Evolutionary conservation across 306 rosid species (phyloP).

Genomic region (Vachellia collinsii): DNA sequence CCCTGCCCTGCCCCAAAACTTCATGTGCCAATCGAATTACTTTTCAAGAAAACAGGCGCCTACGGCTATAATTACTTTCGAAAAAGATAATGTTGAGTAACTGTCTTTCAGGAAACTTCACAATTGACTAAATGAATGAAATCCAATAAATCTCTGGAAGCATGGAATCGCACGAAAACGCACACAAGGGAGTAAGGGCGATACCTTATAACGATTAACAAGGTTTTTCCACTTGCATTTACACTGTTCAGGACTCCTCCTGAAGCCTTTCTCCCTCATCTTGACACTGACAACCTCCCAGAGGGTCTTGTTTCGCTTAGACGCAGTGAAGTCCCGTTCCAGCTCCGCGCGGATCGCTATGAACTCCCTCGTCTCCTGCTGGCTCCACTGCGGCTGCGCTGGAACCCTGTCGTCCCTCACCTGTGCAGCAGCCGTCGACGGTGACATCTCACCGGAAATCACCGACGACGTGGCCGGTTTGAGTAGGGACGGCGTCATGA

Average conservation of each 20-base stretch:
- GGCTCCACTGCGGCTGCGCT: conserved; percentile 80
- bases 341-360: conserved; percentile 77
- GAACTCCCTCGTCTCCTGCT: conserved; percentile 79
- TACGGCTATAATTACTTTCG: not conserved
- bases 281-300: conserved; percentile 80
- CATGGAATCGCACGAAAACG: not conserved
- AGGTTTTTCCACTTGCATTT: conserved; percentile 98
- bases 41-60: not conserved
- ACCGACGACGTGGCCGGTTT: conserved; percentile 43
- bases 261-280: conserved; percentile 71
- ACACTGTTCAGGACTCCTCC: conserved; percentile 86
- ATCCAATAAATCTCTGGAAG: conserved; percentile 11
- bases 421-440: conserved; percentile 24
- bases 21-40: not conserved
- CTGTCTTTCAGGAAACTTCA: not conserved
- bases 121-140: not conserved
- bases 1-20: not conserved
- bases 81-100: not conserved
- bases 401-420: conserved; percentile 48
- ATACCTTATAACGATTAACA: conserved; percentile 89
- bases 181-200: not conserved
- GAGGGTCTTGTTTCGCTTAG: conserved; percentile 71
- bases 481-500: conserved; percentile 42
- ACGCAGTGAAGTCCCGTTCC: conserved; percentile 64
- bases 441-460: conserved; percentile 46